Conservation (phyloP, 495 filamentous ascomycete species). For the Chaetomidium leptoderma region DNA sequence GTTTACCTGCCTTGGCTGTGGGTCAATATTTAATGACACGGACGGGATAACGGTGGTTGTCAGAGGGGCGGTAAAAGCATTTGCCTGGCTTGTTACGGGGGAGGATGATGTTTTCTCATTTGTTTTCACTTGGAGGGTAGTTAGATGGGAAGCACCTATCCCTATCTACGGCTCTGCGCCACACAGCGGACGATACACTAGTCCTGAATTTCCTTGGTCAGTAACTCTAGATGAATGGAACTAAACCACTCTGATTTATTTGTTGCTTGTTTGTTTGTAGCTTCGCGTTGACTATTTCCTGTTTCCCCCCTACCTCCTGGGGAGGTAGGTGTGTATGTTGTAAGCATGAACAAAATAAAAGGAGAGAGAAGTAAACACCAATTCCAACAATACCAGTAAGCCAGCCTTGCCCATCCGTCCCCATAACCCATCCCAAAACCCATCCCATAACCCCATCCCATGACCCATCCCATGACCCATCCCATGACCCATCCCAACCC, state of each 20-base stretch:
- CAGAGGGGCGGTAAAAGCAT: neutral
- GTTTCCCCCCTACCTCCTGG: neutral
- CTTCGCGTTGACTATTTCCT: neutral
- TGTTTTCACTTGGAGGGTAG: neutral
- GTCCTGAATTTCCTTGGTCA: conserved; percentile 10
- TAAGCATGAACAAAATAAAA: neutral
- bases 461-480: neutral
- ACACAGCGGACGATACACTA: conserved; percentile 1
- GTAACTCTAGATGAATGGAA: neutral
- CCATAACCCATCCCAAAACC: neutral
- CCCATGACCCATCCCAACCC: too few relatives aligned
- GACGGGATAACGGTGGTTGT: neutral
- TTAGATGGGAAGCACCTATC: too few relatives aligned
- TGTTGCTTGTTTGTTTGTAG: neutral
- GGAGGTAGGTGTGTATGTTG: too few relatives aligned
- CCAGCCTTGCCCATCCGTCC: neutral
- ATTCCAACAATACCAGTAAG: neutral
- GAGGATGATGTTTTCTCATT: conserved; percentile 1
- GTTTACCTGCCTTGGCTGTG: too few relatives aligned
- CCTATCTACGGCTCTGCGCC: neutral
- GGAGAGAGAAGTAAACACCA: neutral
- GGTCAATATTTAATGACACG: neutral
- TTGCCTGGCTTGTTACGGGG: neutral
- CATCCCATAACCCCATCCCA: too few relatives aligned
- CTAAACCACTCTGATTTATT: neutral